These are phyloP conservation scores for Alternaria sp. DNA, from an alignment of 2,329 filamentous ascomycete genomes.

Conservation along the genomic window DNA sequence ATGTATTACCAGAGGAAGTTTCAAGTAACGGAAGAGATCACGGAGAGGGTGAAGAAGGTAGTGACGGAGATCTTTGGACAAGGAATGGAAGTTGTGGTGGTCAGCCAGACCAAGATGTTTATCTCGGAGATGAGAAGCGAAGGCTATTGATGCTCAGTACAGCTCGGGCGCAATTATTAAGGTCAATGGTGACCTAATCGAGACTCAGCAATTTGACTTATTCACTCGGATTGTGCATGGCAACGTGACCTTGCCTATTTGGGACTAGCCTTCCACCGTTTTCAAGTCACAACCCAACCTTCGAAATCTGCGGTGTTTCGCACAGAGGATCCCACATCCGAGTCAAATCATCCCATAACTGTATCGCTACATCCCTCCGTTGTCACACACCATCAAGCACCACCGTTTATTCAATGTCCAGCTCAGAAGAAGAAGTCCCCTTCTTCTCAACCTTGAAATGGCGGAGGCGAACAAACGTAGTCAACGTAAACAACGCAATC, in stretches of 20 bases:
- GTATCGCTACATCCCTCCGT: neutral
- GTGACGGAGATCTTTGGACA: no score
- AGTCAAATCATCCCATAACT: neutral
- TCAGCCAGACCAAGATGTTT: no score
- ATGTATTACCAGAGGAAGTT: no score
- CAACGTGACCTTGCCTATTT: neutral
- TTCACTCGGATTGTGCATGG: neutral
- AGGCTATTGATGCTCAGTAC: no score
- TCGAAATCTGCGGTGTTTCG: neutral
- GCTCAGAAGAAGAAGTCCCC: neutral
- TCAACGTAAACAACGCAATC: neutral
- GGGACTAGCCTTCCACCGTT: neutral
- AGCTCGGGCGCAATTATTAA: no score
- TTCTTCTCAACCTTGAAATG: neutral
- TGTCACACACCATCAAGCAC: neutral
- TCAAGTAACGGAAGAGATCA: no score
- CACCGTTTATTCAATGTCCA: neutral
- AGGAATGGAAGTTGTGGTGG: no score
- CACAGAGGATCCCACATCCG: neutral
- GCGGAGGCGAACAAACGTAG: neutral
- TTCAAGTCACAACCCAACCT: neutral
- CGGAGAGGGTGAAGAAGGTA: no score
- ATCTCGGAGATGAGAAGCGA: no score
- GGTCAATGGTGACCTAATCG: neutral
- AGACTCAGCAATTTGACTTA: neutral